Percentiles rank a stretch among this genome's conserved stretches.
Evolutionary conservation across 2,329 filamentous ascomycete genomes (phyloP).

Genomic region (Byssoonygena ceratinophila): DNA sequence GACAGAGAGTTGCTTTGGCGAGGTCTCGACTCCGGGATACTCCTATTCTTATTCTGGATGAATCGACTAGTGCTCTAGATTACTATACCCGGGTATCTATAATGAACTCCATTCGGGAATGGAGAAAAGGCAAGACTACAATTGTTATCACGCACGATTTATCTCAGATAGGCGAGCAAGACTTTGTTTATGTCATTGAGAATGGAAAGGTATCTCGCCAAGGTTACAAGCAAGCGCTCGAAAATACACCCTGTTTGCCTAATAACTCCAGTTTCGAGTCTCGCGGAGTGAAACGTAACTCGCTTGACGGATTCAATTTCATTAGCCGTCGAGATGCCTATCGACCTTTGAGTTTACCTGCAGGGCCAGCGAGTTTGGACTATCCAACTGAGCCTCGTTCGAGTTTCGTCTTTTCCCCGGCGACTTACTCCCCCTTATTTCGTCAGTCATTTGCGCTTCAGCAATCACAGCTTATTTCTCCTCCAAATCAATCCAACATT

Average conservation of each 20-base stretch:
- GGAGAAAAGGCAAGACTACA: slow-evolving; percentile 73
- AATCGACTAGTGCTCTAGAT: slow-evolving; percentile 78
- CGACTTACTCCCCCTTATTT: slow-evolving; percentile 7
- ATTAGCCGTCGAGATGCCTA: background rate
- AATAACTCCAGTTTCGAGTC: background rate
- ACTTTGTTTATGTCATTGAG: slow-evolving; percentile 74
- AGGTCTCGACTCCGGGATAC: slow-evolving; percentile 67
- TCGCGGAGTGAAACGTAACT: background rate
- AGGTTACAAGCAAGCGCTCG: slow-evolving; percentile 46
- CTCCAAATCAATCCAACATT: background rate
- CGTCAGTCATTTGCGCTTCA: background rate
- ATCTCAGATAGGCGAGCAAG: slow-evolving; percentile 57
- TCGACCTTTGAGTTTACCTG: background rate
- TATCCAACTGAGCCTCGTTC: background rate
- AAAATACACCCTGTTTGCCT: background rate
- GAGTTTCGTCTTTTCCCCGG: slow-evolving; percentile 2
- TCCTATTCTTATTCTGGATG: slow-evolving; percentile 73
- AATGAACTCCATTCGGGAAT: slow-evolving; percentile 63
- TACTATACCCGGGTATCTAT: slow-evolving; percentile 56
- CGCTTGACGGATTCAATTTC: background rate
- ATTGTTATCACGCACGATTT: slow-evolving; percentile 90
- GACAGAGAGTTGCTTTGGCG: slow-evolving; percentile 69
- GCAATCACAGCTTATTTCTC: background rate
- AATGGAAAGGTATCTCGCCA: slow-evolving; percentile 56
- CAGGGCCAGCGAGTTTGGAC: background rate